These are phyloP conservation scores for Acanthamoeba lugdunensis DNA, from an alignment of 208 protist genomes.

Conservation along the genomic window DNA sequence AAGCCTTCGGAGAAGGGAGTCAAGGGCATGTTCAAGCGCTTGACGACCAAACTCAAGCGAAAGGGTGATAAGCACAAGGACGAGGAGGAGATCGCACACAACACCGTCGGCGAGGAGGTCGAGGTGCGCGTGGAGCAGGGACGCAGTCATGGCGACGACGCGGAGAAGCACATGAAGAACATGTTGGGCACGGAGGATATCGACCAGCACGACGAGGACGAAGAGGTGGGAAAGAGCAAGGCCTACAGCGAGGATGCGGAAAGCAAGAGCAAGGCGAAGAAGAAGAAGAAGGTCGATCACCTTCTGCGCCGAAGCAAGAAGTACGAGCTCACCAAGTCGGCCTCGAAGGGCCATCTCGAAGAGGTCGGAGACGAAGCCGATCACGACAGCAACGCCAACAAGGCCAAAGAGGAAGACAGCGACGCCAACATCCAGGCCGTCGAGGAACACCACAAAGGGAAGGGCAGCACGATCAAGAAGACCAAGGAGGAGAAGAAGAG, in stretches of 20 bases:
- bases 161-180: neutral
- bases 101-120: neutral
- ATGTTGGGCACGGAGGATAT: neutral
- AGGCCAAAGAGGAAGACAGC: neutral
- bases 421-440: neutral
- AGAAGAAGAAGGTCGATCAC: constrained; percentile 9
- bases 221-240: neutral
- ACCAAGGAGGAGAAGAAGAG: neutral
- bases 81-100: neutral
- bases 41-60: constrained; percentile 12
- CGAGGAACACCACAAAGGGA: neutral
- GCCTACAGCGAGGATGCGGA: neutral
- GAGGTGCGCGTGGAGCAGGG: neutral
- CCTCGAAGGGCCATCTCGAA: neutral
- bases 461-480: neutral
- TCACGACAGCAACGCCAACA: neutral
- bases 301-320: constrained; percentile 21
- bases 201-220: neutral
- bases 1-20: constrained; percentile 22
- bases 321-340: constrained; percentile 45
- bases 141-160: neutral
- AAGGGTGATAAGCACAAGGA: constrained; percentile 34
- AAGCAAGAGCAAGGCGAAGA: constrained; percentile 1
- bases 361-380: neutral
- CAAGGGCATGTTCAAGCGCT: constrained; percentile 40